Percentiles rank a stretch among this genome's conserved stretches.
Conservation (phyloP, 2,329 filamentous ascomycete species). For the Fragosphaeria purpurea region DNA sequence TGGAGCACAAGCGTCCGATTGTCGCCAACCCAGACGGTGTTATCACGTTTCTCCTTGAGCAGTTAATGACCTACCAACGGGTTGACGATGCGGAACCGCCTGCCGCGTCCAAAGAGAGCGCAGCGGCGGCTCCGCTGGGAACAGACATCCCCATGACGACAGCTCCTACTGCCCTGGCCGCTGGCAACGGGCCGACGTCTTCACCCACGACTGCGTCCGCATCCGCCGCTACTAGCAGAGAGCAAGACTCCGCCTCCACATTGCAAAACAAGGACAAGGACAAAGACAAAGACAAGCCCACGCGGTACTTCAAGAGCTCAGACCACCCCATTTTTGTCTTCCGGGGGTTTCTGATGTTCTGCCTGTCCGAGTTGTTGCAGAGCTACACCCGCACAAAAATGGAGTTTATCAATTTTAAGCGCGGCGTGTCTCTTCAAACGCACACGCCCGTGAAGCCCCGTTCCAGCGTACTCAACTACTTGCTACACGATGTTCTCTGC, state of each 20-base stretch:
- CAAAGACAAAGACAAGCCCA: slow-evolving; percentile 44
- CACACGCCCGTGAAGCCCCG: slow-evolving; percentile 89
- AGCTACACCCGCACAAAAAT: slow-evolving; percentile 94
- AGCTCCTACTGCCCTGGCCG: background rate
- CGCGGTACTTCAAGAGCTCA: slow-evolving; percentile 80
- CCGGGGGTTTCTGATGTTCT: slow-evolving; percentile 87
- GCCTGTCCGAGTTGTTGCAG: slow-evolving; percentile 77
- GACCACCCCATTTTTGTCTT: slow-evolving; percentile 96
- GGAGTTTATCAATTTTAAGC: slow-evolving; percentile 98
- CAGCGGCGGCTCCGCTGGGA: slow-evolving; percentile 3
- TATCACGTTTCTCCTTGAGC: slow-evolving; percentile 86
- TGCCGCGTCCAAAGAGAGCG: background rate
- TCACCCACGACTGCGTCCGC: slow-evolving; percentile 2
- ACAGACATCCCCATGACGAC: slow-evolving; percentile 4
- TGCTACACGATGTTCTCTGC: slow-evolving; percentile 68
- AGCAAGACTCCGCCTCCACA: too few relatives aligned
- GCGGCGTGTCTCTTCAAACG: slow-evolving; percentile 73
- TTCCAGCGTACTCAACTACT: slow-evolving; percentile 85
- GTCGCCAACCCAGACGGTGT: slow-evolving; percentile 92
- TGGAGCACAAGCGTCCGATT: slow-evolving; percentile 69
- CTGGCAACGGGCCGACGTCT: background rate
- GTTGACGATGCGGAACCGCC: slow-evolving; percentile 72
- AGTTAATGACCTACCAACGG: slow-evolving; percentile 83
- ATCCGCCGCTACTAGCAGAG: background rate
- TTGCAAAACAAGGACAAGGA: slow-evolving; percentile 6